phyloP scores from a whole-genome alignment of 2,329 filamentous ascomycete species.

The Aspergillus versicolor region DNA sequence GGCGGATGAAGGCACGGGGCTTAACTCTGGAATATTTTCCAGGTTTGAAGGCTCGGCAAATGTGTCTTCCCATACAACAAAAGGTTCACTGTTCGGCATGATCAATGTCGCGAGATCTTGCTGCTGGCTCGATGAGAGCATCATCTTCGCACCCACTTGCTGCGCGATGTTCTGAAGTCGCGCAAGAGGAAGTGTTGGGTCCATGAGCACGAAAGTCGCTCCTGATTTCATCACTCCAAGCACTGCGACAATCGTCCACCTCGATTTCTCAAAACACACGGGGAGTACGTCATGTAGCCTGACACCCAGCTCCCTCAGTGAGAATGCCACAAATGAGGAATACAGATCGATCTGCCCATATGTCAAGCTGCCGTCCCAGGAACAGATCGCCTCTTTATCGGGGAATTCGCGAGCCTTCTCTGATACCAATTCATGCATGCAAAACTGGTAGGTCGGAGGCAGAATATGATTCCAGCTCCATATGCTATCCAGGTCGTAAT shows the following conservation, averaged over 20 bases:
- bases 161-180: slow-evolving; percentile 34
- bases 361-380: slow-evolving; percentile 34
- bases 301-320: slow-evolving; percentile 28
- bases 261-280: slow-evolving; percentile 36
- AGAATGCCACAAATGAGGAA: slow-evolving; percentile 30
- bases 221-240: slow-evolving; percentile 35
- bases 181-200: slow-evolving; percentile 33
- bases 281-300: slow-evolving; percentile 28
- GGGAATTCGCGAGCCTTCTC: slow-evolving; percentile 24
- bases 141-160: slow-evolving; percentile 29
- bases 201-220: slow-evolving; percentile 33
- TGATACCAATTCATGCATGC: slow-evolving; percentile 50
- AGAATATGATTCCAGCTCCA: slow-evolving; percentile 51
- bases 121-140: slow-evolving; percentile 32
- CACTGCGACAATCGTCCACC: slow-evolving; percentile 34
- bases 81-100: slow-evolving; percentile 29
- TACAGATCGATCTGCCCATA: slow-evolving; percentile 35
- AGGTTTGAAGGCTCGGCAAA: slow-evolving; percentile 19
- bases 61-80: slow-evolving; percentile 28
- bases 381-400: slow-evolving; percentile 29
- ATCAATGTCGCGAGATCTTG: slow-evolving; percentile 27
- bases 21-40: slow-evolving; percentile 13
- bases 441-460: slow-evolving; percentile 44
- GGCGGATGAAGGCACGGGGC: slow-evolving; percentile 28
- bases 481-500: slow-evolving; percentile 44